A percentile compares a stretch with the other conserved stretches of the same genome.
Conservation (phyloP, 164 flowering plant genomes). For the Umbilicus rupestris region DNA sequence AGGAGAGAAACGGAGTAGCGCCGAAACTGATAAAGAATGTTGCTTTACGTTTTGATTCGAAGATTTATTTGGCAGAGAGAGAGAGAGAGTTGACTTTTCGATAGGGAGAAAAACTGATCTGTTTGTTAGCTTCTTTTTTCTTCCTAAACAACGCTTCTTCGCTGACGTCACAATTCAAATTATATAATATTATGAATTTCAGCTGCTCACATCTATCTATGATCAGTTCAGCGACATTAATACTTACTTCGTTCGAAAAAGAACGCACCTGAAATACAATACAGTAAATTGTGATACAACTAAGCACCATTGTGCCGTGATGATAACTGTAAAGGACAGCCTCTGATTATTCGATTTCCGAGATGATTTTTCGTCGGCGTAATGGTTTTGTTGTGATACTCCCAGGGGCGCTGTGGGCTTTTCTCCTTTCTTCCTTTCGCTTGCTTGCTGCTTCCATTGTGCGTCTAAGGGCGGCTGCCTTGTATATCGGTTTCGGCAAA, state of each 20-base stretch:
- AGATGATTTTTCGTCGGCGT: conserved; percentile 54
- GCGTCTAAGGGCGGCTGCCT: conserved; percentile 43
- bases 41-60: background rate
- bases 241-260: too few relatives aligned
- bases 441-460: conserved; percentile 45
- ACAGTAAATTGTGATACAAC: too few relatives aligned
- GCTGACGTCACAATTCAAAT: background rate
- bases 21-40: background rate
- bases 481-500: conserved; percentile 74
- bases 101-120: background rate
- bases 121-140: background rate
- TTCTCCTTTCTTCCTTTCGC: conserved; percentile 62
- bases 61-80: background rate
- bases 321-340: too few relatives aligned
- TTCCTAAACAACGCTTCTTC: background rate
- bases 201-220: too few relatives aligned
- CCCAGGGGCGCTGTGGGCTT: conserved; percentile 86
- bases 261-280: too few relatives aligned
- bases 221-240: too few relatives aligned
- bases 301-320: too few relatives aligned
- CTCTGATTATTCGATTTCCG: conserved; percentile 43
- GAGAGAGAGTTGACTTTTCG: background rate
- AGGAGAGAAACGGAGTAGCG: background rate
- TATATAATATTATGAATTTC: too few relatives aligned
- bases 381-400: conserved; percentile 32